Evolutionary conservation across 139 green algal species (phyloP).

Genomic region (Volvox reticuliferus): DNA sequence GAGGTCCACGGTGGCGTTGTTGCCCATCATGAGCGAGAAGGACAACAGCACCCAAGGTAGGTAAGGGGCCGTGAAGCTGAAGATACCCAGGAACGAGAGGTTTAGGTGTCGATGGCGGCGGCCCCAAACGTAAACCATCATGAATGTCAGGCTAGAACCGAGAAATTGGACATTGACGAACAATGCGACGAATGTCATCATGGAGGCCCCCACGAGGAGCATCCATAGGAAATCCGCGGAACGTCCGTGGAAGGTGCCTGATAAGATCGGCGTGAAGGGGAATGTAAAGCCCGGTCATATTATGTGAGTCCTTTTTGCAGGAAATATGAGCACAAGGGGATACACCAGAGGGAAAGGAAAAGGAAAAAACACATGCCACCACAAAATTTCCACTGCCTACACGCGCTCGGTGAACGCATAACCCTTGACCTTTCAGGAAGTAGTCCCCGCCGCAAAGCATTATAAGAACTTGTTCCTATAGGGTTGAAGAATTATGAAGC

Average conservation of each 20-base stretch:
- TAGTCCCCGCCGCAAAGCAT: no score
- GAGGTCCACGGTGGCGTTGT: conserved; percentile 90
- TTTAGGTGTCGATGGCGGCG: conserved; percentile 92
- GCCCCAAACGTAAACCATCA: conserved; percentile 99
- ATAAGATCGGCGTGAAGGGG: no score
- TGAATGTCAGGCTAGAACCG: conserved; percentile 96
- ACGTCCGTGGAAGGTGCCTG: conserved; percentile 91
- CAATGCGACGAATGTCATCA: conserved; percentile 87
- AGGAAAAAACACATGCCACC: not conserved
- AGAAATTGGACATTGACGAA: conserved; percentile 98
- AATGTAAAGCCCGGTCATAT: no score
- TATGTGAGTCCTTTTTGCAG: no score
- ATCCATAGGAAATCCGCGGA: conserved; percentile 99
- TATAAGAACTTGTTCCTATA: not conserved
- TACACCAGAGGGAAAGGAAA: not conserved
- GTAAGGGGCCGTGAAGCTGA: conserved; percentile 99
- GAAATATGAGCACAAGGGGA: not conserved
- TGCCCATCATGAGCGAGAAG: conserved; percentile 94
- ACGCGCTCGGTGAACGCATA: no score
- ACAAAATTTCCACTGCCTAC: no score
- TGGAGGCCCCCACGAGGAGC: conserved; percentile 89
- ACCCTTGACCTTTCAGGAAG: no score
- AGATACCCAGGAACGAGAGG: conserved; percentile 97
- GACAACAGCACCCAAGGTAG: conserved; percentile 98
- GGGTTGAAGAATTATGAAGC: not conserved